Percentiles rank a stretch among this genome's conserved stretches.
Conservation (phyloP, 2,329 filamentous ascomycete species). For the Pleomassaria siparia region DNA sequence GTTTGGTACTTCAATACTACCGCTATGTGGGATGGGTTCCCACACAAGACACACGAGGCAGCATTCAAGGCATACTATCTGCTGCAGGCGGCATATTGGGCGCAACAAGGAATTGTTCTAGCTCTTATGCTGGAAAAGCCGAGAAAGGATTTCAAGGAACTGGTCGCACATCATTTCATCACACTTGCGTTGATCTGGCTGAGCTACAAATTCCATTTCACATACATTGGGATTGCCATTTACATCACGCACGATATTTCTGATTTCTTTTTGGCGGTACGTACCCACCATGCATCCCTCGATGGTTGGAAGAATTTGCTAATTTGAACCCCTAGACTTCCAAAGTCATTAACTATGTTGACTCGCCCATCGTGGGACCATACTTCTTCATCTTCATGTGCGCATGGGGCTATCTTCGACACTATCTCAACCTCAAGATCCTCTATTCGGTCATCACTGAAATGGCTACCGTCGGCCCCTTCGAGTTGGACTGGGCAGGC, state of each 20-base stretch:
- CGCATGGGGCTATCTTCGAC: conserved; percentile 86
- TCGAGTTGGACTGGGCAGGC: conserved; percentile 73
- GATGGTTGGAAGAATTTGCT: neutral
- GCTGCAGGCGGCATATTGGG: conserved; percentile 93
- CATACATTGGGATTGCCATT: conserved; percentile 88
- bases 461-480: conserved; percentile 73
- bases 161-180: conserved; percentile 89
- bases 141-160: conserved; percentile 91
- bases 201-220: conserved; percentile 96
- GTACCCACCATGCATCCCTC: conserved; percentile 31
- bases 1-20: conserved; percentile 95
- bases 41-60: conserved; percentile 77
- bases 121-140: conserved; percentile 88
- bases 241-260: conserved; percentile 94
- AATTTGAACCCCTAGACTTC: conserved; percentile 63
- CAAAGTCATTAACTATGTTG: conserved; percentile 89
- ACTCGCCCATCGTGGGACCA: conserved; percentile 73
- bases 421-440: conserved; percentile 79
- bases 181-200: conserved; percentile 79
- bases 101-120: conserved; percentile 88
- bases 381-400: conserved; percentile 83
- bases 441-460: conserved; percentile 74
- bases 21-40: conserved; percentile 88
- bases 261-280: conserved; percentile 91
- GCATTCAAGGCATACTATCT: conserved; percentile 95